phyloP scores from a whole-genome alignment of 2,329 filamentous ascomycete genomes.

The Metarhizium sp. region DNA sequence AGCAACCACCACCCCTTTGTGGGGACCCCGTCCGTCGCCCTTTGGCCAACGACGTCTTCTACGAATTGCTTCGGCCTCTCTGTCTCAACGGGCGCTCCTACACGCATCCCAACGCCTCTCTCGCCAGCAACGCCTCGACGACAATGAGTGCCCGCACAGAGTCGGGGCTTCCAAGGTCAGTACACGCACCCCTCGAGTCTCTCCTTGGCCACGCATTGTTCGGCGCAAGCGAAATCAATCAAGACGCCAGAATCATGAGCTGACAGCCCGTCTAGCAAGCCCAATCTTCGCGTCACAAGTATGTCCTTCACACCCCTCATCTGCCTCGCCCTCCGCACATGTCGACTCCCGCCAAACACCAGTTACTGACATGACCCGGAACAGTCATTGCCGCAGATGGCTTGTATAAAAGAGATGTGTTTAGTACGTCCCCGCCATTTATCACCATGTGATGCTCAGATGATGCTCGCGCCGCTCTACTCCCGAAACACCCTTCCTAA shows the following conservation, averaged over 20 bases:
- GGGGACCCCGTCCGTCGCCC: background rate
- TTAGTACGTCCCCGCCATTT: slow-evolving; percentile 56
- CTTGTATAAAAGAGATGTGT: slow-evolving; percentile 98
- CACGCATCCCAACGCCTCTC: background rate
- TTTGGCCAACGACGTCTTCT: slow-evolving; percentile 2
- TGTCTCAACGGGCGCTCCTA: background rate
- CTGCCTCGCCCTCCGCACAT: slow-evolving; percentile 1
- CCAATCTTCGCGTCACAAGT: slow-evolving; percentile 93
- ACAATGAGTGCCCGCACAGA: slow-evolving; percentile 24
- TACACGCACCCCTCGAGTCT: slow-evolving; percentile 3
- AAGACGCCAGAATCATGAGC: slow-evolving; percentile 8
- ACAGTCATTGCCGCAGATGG: slow-evolving; percentile 97
- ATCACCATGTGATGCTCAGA: no score
- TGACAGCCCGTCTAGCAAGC: slow-evolving; percentile 45
- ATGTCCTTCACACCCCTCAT: slow-evolving; percentile 27
- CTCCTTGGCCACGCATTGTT: background rate
- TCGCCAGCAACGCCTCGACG: slow-evolving; percentile 1
- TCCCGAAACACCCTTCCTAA: slow-evolving; percentile 13
- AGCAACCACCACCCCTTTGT: slow-evolving; percentile 1
- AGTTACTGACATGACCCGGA: slow-evolving; percentile 24
- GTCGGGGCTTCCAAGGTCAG: slow-evolving; percentile 27
- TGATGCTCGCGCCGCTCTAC: background rate
- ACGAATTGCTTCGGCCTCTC: slow-evolving; percentile 9
- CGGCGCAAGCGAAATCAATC: background rate
- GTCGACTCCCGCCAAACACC: slow-evolving; percentile 1